Base-by-base conservation (phyloP, 2,329 filamentous ascomycete genomes). In the Curvularia sp. region DNA sequence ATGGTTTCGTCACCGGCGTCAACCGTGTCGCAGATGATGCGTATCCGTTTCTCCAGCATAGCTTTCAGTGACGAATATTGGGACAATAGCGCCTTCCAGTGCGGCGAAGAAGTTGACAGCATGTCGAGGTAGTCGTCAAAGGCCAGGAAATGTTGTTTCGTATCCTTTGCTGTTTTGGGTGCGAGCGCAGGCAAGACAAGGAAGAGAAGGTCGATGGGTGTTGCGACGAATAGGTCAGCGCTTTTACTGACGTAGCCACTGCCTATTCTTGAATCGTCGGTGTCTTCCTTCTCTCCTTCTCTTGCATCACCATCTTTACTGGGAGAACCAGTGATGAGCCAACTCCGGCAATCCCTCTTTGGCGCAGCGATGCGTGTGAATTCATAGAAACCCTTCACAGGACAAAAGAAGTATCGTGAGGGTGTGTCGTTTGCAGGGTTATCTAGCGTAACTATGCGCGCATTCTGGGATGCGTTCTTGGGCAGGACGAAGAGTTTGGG, bases 1-100 rank as follows among this genome's bases (percentile, higher is more conserved):
- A 97, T 92, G 53, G 80, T 86, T 75, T 97, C 93, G 59, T 91
- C 91, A 13, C 90, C 91, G 0, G 90, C 91, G 32, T 95, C 89
- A 10, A 96, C 89, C 0, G 84, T 89, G 69, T 97, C 93, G 77
- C 93, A 96, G 5, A 95, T 82, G 1, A 80, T 82, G 1, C 81
- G 83, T 79, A 96, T 88, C 34, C 92, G 84, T 10, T 81, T 77
- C 69, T 91, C 87, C 0, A 96, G 74, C 30, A 83, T 78, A 2
- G 45, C 67, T 70, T 59, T 75, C 49, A 77, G 70, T 30, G 47
- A 66, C 7, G 60, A 69, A 81, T 80, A 57, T 79, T 78, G 52
- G 0, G 59, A 41, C 71, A 91, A 65, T 1, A 92, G 78, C 45
- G 84, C 80, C 12, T 80, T 80, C 34, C 92, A 77, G 62, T 92